A percentile compares a stretch with the other conserved stretches of the same genome.
phyloP scores from a whole-genome alignment of 2,329 filamentous ascomycete genomes.

The Amphichorda felina region DNA sequence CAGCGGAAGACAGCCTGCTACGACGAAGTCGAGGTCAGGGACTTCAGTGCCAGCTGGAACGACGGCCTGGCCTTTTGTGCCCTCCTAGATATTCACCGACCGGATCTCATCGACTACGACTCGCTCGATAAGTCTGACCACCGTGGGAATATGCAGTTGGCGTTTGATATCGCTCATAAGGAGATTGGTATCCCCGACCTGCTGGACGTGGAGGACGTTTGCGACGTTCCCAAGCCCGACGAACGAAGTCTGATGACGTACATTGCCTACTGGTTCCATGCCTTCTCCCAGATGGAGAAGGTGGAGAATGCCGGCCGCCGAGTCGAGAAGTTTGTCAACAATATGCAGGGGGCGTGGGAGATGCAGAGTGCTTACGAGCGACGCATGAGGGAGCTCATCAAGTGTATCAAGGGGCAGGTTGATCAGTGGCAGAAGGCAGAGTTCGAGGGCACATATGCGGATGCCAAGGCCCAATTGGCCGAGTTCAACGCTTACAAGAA shows the following conservation, averaged over 20 bases:
- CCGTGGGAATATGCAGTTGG: constrained; percentile 92
- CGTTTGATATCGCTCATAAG: constrained; percentile 89
- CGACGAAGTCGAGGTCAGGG: constrained; percentile 87
- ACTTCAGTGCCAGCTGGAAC: constrained; percentile 96
- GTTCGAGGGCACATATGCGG: constrained; percentile 84
- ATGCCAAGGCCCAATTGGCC: constrained; percentile 77
- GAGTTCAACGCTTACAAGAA: constrained; percentile 85
- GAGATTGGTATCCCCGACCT: constrained; percentile 96
- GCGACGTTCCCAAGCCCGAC: constrained; percentile 90
- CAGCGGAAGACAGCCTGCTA: constrained; percentile 98
- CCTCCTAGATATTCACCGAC: constrained; percentile 89
- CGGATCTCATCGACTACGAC: constrained; percentile 95
- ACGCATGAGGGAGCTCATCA: constrained; percentile 73
- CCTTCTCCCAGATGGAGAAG: constrained; percentile 97
- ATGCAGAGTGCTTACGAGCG: constrained; percentile 97
- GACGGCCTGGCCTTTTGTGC: constrained; percentile 95
- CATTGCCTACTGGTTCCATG: constrained; percentile 99
- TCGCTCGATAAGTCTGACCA: constrained; percentile 88
- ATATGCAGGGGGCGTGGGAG: constrained; percentile 98
- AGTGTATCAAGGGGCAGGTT: constrained; percentile 61
- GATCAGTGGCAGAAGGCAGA: constrained; percentile 65
- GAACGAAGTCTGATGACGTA: constrained; percentile 98
- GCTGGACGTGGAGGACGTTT: constrained; percentile 95
- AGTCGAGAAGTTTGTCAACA: constrained; percentile 97
- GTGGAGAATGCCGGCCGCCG: constrained; percentile 93